A percentile compares a stretch with the other conserved stretches of the same genome.
These are phyloP conservation scores for Puccinia brachypodii DNA, from an alignment of 1,284 basidiomycete species.

Conservation along the genomic window DNA sequence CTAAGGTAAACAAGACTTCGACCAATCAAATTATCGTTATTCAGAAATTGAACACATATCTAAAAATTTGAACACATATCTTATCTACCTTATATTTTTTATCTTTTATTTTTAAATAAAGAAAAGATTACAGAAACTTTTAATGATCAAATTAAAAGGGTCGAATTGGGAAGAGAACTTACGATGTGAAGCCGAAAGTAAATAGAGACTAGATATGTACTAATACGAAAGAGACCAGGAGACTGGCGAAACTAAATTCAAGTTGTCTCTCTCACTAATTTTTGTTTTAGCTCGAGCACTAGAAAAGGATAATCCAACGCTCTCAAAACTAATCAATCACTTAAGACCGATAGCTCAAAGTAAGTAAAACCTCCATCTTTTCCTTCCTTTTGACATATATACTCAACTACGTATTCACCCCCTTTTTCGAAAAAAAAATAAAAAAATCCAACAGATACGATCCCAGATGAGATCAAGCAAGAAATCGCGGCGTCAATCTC, in stretches of 20 bases:
- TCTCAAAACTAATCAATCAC: slow-evolving; percentile 16
- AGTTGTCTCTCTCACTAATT: background rate
- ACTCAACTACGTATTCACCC: background rate
- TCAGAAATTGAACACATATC: background rate
- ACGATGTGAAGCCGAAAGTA: slow-evolving; percentile 39
- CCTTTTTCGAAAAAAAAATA: background rate
- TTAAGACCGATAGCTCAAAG: slow-evolving; percentile 42
- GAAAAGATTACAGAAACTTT: slow-evolving; percentile 29
- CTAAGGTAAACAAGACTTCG: slow-evolving; percentile 21
- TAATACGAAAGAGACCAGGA: background rate
- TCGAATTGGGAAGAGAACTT: slow-evolving; percentile 40
- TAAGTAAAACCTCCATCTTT: background rate
- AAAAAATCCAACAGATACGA: background rate
- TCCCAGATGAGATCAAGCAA: background rate
- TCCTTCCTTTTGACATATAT: background rate
- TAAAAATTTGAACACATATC: background rate
- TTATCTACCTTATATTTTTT: background rate
- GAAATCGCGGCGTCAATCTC: background rate
- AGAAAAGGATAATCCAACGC: slow-evolving; percentile 1
- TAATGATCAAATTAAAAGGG: slow-evolving; percentile 20
- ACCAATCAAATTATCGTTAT: background rate
- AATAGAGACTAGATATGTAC: background rate
- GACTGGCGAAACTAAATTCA: too few relatives aligned
- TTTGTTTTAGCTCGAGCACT: slow-evolving; percentile 15
- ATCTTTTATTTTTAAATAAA: background rate